Conservation (phyloP, 352 stramenopile species). For the Pythium aphanidermatum region DNA sequence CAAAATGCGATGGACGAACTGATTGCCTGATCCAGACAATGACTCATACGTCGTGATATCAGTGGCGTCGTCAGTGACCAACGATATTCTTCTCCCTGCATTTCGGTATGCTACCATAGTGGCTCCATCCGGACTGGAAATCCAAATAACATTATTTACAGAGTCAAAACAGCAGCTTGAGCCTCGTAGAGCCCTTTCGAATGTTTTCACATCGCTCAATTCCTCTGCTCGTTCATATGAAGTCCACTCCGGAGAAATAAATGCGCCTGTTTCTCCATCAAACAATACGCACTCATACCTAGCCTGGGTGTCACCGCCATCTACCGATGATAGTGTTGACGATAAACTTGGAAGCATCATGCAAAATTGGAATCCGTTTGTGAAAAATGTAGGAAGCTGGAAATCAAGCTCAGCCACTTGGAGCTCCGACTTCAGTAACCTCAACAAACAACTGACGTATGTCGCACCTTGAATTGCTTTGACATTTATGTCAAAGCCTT, state of each 20-base stretch:
- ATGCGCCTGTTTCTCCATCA: constrained; percentile 36
- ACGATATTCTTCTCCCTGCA: constrained; percentile 5
- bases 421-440: constrained; percentile 29
- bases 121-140: constrained; percentile 14
- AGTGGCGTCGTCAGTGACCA: background rate
- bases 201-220: constrained; percentile 15
- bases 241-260: background rate
- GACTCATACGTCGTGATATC: too few species aligned
- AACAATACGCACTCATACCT: constrained; percentile 39
- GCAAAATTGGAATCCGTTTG: constrained; percentile 28
- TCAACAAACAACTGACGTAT: constrained; percentile 31
- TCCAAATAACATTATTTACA: constrained; percentile 24
- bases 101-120: constrained; percentile 21
- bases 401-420: constrained; percentile 16
- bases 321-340: background rate
- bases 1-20: background rate
- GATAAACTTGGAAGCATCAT: constrained; percentile 24
- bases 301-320: background rate
- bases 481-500: constrained; percentile 38
- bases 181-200: constrained; percentile 20
- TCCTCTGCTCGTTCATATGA: background rate
- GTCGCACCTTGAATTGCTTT: constrained; percentile 28
- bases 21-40: background rate
- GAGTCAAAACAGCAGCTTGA: constrained; percentile 40
- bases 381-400: constrained; percentile 27